These are phyloP conservation scores for Botrytis cinerea DNA, from an alignment of 2,329 filamentous ascomycete genomes.

Conservation along the genomic window DNA sequence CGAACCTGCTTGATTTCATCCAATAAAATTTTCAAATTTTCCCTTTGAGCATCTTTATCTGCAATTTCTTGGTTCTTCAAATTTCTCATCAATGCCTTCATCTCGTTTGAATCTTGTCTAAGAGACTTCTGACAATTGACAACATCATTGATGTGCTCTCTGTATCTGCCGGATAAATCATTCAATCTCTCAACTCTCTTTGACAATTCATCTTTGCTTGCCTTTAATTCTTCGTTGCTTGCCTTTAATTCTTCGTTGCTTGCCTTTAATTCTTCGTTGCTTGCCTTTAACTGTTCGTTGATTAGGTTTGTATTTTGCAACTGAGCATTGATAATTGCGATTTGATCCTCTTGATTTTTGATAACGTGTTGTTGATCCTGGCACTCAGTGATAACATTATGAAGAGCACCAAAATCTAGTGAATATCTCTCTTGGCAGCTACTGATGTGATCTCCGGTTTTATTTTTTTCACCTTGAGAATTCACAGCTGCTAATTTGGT, in stretches of 20 bases:
- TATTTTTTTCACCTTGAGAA: not conserved
- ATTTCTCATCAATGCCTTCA: not conserved
- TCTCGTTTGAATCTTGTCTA: conserved; percentile 18
- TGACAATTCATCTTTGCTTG: conserved; percentile 30
- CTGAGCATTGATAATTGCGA: conserved; percentile 23
- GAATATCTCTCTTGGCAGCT: not conserved
- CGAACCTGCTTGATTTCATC: conserved; percentile 17
- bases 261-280: conserved; percentile 24
- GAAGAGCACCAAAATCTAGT: not conserved
- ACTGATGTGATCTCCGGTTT: conserved; percentile 5
- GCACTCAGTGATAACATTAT: not conserved
- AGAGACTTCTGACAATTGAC: conserved; percentile 33
- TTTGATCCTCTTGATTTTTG: conserved; percentile 22
- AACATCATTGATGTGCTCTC: conserved; percentile 42
- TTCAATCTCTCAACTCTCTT: conserved; percentile 35
- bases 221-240: conserved; percentile 24
- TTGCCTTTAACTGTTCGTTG: not conserved
- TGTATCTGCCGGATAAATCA: conserved; percentile 37
- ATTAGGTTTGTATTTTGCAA: conserved; percentile 1
- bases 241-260: conserved; percentile 9
- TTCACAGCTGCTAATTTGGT: not conserved
- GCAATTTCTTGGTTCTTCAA: not conserved
- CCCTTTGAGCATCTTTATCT: not conserved
- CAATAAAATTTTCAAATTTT: not conserved
- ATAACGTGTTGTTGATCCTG: not conserved